A percentile compares a stretch with the other conserved stretches of the same genome.
phyloP scores from a whole-genome alignment of 768 basidiomycete genomes.

The Leccinum olivaceopallidum region DNA sequence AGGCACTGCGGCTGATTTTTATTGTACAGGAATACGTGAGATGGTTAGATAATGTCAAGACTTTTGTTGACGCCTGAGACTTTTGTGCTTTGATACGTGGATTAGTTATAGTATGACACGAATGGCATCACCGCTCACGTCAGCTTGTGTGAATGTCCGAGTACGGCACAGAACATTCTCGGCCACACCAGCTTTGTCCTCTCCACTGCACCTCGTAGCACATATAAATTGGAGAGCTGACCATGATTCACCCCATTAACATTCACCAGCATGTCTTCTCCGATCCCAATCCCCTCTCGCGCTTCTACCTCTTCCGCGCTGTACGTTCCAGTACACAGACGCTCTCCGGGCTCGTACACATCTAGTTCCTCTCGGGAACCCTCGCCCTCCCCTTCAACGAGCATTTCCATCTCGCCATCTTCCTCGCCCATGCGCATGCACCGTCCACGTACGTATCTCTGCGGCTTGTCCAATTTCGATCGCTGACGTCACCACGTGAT shows the following conservation, averaged over 20 bases:
- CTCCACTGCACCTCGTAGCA: background rate
- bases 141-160: slow-evolving; percentile 1
- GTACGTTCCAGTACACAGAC: slow-evolving; percentile 45
- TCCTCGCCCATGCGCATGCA: background rate
- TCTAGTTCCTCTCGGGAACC: slow-evolving; percentile 17
- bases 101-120: background rate
- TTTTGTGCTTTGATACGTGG: background rate
- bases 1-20: slow-evolving; percentile 8
- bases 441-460: slow-evolving; percentile 4
- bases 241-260: background rate
- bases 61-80: slow-evolving; percentile 68
- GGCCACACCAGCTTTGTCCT: background rate
- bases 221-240: slow-evolving; percentile 1
- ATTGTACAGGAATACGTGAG: slow-evolving; percentile 78
- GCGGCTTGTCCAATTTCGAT: background rate
- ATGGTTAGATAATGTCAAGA: slow-evolving; percentile 84
- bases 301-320: slow-evolving; percentile 15
- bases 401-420: slow-evolving; percentile 6
- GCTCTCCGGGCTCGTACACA: slow-evolving; percentile 23
- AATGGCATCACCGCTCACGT: slow-evolving; percentile 27
- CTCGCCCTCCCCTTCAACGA: slow-evolving; percentile 14
- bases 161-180: slow-evolving; percentile 22
- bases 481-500: background rate
- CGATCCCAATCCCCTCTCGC: slow-evolving; percentile 19
- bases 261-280: slow-evolving; percentile 27